phyloP scores from a whole-genome alignment of 371 early-diverging fungal genomes.

The Lichtheimia hyalospora region DNA sequence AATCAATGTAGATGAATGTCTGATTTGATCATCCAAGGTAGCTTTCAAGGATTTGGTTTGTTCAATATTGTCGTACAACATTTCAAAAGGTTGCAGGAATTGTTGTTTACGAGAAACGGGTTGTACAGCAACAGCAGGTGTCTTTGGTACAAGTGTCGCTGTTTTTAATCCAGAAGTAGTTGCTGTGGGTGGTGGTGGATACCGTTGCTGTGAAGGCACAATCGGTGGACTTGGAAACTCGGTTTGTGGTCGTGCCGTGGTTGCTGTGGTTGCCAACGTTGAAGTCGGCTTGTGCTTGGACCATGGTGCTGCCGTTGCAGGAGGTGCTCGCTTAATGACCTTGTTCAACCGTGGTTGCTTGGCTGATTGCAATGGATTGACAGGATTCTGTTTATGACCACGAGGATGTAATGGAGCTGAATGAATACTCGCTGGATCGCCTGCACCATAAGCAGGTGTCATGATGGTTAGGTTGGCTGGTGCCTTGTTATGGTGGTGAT shows the following conservation, averaged over 20 bases:
- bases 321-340: constrained; percentile 16
- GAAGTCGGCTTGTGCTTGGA: constrained; percentile 17
- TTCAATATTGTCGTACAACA: constrained; percentile 58
- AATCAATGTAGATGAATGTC: constrained; percentile 69
- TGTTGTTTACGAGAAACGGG: constrained; percentile 37
- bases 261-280: neutral
- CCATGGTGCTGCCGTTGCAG: constrained; percentile 23
- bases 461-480: constrained; percentile 57
- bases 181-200: constrained; percentile 14
- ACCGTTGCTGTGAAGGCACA: constrained; percentile 41
- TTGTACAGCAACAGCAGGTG: constrained; percentile 6
- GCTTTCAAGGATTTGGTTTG: constrained; percentile 52
- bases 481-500: constrained; percentile 45
- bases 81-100: constrained; percentile 58
- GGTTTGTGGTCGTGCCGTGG: constrained; percentile 8
- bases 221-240: constrained; percentile 46
- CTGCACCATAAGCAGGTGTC: constrained; percentile 55
- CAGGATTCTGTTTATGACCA: constrained; percentile 4
- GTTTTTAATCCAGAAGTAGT: constrained; percentile 2
- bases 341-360: constrained; percentile 10
- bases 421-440: constrained; percentile 40
- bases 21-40: constrained; percentile 75
- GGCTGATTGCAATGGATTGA: constrained; percentile 4
- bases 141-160: neutral
- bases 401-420: constrained; percentile 51